Conservation (phyloP, 2,329 filamentous ascomycete species). For the Aspergillus arachidicola region DNA sequence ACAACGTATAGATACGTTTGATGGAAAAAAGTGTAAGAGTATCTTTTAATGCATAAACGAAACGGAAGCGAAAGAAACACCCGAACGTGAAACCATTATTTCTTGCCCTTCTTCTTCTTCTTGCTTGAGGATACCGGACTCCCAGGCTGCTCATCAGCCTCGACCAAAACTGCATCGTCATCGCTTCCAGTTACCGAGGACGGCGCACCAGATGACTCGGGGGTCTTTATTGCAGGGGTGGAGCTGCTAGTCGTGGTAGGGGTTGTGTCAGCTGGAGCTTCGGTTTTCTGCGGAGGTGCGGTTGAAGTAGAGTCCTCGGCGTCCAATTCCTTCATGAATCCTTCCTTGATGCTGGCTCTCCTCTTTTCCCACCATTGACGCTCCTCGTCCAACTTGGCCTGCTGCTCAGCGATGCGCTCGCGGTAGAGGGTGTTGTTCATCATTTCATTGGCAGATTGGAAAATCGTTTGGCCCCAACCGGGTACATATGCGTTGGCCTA, state of each 20-base stretch:
- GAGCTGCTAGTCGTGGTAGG: slow-evolving; percentile 13
- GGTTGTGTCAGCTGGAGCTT: slow-evolving; percentile 16
- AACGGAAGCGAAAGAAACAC: slow-evolving; percentile 5
- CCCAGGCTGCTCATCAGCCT: slow-evolving; percentile 55
- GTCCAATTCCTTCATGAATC: slow-evolving; percentile 81
- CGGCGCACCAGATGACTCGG: slow-evolving; percentile 27
- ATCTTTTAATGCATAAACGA: slow-evolving; percentile 7
- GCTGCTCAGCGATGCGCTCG: slow-evolving; percentile 72
- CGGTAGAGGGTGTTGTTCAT: slow-evolving; percentile 79
- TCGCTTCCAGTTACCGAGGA: slow-evolving; percentile 56
- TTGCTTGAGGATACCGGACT: slow-evolving; percentile 24
- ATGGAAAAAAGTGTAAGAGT: not conserved
- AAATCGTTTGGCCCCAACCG: slow-evolving; percentile 92
- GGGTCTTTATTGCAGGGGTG: slow-evolving; percentile 22
- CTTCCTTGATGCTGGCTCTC: slow-evolving; percentile 69
- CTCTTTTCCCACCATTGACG: slow-evolving; percentile 93
- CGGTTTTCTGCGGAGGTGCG: slow-evolving; percentile 7
- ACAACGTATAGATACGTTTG: not conserved
- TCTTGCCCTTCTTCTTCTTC: slow-evolving; percentile 53
- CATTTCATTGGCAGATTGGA: slow-evolving; percentile 97
- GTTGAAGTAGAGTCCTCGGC: slow-evolving; percentile 22
- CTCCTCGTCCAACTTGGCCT: slow-evolving; percentile 70
- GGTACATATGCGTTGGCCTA: slow-evolving; percentile 88
- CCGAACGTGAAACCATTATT: slow-evolving; percentile 25
- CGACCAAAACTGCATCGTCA: slow-evolving; percentile 78